Percentiles rank a stretch among this genome's conserved stretches.
These are phyloP conservation scores for sorghum (Sorghum bicolor) DNA, from an alignment of 176 grass and related monocot genomes.

Conservation along the genomic window DNA sequence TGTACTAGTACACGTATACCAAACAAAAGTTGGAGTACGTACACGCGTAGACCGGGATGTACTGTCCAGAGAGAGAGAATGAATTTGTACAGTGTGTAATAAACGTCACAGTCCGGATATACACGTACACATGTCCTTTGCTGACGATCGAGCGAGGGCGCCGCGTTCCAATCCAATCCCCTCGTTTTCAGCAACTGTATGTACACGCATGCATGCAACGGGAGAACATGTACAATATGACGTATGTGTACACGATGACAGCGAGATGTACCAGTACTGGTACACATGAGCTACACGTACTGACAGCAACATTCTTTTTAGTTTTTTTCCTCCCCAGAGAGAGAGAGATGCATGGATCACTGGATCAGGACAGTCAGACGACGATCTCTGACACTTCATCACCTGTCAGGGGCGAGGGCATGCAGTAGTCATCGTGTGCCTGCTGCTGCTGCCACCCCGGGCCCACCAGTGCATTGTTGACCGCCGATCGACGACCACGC, in stretches of 20 bases:
- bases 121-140: neutral
- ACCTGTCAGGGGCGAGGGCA: neutral
- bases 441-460: neutral
- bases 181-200: conserved; percentile 2
- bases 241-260: neutral
- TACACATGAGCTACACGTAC: neutral
- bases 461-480: conserved; percentile 17
- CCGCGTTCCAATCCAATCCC: neutral
- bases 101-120: neutral
- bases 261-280: neutral
- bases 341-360: neutral
- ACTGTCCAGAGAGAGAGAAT: neutral
- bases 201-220: neutral
- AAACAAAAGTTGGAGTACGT: neutral
- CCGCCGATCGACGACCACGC: neutral
- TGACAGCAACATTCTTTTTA: neutral
- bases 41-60: neutral
- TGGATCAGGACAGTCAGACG: neutral
- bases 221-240: neutral
- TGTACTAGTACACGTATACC: neutral
- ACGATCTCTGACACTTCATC: neutral
- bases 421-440: conserved; percentile 1
- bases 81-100: neutral
- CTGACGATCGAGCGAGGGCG: neutral
- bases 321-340: neutral